Evolutionary conservation across 2,329 filamentous ascomycete genomes (phyloP).

Genomic region (Rhexocercosporidium sp.): DNA sequence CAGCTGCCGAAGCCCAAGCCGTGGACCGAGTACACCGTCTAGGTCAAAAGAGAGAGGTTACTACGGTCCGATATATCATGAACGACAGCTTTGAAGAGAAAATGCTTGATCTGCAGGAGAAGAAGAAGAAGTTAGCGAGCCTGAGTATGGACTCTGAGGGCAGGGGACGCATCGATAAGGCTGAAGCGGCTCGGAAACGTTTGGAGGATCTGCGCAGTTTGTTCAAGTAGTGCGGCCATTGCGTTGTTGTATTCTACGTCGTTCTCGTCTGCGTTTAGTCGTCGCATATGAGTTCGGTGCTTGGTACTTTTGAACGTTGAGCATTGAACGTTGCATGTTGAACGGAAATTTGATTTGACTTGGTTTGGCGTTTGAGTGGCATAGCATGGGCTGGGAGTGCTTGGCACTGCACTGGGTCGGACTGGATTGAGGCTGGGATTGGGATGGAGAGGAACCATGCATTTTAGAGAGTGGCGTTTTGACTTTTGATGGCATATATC

Average conservation of each 20-base stretch:
- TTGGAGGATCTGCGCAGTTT: conserved; percentile 65
- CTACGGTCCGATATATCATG: conserved; percentile 92
- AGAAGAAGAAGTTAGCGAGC: conserved; percentile 90
- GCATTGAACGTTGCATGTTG: neutral
- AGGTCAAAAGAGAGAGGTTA: conserved; percentile 86
- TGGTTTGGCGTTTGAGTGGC: neutral
- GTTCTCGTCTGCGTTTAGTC: neutral
- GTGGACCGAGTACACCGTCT: conserved; percentile 91
- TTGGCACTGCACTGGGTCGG: neutral
- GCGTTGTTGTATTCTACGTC: neutral
- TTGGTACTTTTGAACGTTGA: neutral
- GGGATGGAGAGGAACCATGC: neutral
- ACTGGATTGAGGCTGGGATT: neutral
- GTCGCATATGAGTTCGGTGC: neutral
- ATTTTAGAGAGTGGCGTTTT: neutral
- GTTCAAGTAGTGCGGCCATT: conserved; percentile 47
- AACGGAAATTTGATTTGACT: neutral
- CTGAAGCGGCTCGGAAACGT: conserved; percentile 43
- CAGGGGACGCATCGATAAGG: conserved; percentile 39
- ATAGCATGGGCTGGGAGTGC: neutral
- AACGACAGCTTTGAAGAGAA: conserved; percentile 89
- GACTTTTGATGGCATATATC: neutral
- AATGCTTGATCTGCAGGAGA: conserved; percentile 86
- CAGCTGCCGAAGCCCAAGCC: conserved; percentile 91
- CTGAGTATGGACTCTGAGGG: conserved; percentile 74